Evolutionary conservation across 1,284 basidiomycete genomes (phyloP).

Genomic region (Ganoderma boninense): DNA sequence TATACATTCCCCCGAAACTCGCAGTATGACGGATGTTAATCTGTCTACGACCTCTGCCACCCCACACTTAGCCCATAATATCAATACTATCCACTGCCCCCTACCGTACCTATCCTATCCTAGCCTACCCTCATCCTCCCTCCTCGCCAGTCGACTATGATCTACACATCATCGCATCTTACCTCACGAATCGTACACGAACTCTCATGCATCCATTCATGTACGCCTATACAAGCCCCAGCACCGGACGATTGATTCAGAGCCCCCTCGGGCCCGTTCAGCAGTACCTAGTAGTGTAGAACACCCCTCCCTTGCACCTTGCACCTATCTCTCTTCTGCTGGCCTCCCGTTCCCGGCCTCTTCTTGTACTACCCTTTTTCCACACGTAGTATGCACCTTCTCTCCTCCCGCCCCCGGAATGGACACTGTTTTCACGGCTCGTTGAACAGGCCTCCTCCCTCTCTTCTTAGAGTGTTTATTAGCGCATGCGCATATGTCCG

Average conservation of each 20-base stretch:
- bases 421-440: slow-evolving; percentile 6
- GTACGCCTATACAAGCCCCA: slow-evolving; percentile 32
- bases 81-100: slow-evolving; percentile 4
- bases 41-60: no score
- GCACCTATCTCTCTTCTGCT: slow-evolving; percentile 8
- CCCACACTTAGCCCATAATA: background rate
- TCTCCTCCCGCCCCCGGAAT: background rate
- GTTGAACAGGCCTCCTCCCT: background rate
- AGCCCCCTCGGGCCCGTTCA: no score
- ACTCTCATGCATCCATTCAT: slow-evolving; percentile 29
- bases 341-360: slow-evolving; percentile 12
- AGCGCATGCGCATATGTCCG: slow-evolving; percentile 6
- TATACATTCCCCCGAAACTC: slow-evolving; percentile 75
- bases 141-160: background rate
- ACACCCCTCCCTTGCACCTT: slow-evolving; percentile 19
- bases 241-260: slow-evolving; percentile 26
- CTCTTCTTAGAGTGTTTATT: background rate
- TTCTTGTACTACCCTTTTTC: slow-evolving; percentile 12
- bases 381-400: background rate
- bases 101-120: slow-evolving; percentile 8
- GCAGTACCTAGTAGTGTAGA: slow-evolving; percentile 24
- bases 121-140: background rate
- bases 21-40: slow-evolving; percentile 57
- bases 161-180: slow-evolving; percentile 17
- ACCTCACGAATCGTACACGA: slow-evolving; percentile 32